These are phyloP conservation scores for Syzygium aromaticum DNA, from an alignment of 345 rosid genomes.

Conservation along the genomic window DNA sequence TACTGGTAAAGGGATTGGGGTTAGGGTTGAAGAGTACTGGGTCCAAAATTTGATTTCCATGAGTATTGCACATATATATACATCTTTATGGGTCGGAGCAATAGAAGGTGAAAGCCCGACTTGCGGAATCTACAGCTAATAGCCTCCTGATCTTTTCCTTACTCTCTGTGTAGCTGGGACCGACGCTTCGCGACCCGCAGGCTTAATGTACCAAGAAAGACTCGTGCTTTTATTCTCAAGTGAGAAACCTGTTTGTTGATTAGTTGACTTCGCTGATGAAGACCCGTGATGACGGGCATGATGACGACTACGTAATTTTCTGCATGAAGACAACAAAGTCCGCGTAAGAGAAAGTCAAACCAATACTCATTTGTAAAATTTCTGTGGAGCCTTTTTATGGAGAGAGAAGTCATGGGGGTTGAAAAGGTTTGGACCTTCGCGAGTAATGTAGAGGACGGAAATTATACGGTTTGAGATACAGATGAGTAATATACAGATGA, in stretches of 20 bases:
- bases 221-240: neutral
- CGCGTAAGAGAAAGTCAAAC: neutral
- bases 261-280: neutral
- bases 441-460: neutral
- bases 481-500: too few species aligned
- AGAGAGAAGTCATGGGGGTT: neutral
- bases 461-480: neutral
- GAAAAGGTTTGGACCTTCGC: neutral
- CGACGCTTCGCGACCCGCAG: too few species aligned
- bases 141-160: neutral
- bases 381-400: neutral
- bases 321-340: neutral
- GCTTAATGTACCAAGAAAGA: too few species aligned
- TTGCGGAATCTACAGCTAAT: neutral
- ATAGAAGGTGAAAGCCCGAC: neutral
- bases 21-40: too few species aligned
- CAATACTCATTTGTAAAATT: neutral
- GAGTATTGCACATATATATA: too few species aligned
- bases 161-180: accelerated
- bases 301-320: neutral
- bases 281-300: neutral
- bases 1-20: too few species aligned
- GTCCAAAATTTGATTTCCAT: too few species aligned
- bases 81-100: neutral
- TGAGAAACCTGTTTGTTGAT: neutral